Conservation (phyloP, 2,329 filamentous ascomycete species). For the Fusarium sp. region DNA sequence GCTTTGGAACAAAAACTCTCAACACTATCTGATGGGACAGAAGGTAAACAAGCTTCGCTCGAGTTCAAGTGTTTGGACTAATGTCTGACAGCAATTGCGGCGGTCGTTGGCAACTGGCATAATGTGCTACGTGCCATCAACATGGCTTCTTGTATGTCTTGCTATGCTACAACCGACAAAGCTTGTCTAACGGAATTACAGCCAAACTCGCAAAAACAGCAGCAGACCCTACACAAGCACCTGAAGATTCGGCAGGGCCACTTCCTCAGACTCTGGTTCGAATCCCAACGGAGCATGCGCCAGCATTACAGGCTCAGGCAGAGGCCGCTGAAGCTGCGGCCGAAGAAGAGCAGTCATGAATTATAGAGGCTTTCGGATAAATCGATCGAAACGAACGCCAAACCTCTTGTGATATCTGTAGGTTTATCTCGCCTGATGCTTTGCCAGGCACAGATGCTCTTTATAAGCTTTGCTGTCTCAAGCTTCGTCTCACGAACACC, state of each 20-base stretch:
- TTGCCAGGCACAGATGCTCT: background rate
- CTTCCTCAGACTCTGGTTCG: slow-evolving; percentile 85
- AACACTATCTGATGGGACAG: slow-evolving; percentile 83
- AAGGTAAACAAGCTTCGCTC: slow-evolving; percentile 64
- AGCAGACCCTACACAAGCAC: slow-evolving; percentile 51
- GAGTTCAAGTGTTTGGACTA: slow-evolving; percentile 13
- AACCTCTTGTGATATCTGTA: no score
- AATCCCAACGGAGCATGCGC: slow-evolving; percentile 83
- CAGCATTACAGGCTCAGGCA: slow-evolving; percentile 69
- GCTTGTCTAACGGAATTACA: slow-evolving; percentile 48
- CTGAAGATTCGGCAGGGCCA: slow-evolving; percentile 58
- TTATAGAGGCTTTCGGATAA: background rate
- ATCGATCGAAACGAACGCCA: background rate
- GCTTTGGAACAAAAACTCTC: slow-evolving; percentile 80
- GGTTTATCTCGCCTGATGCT: background rate
- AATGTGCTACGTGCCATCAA: slow-evolving; percentile 86
- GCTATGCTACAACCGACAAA: background rate
- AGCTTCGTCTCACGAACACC: background rate
- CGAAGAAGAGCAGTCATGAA: slow-evolving; percentile 52
- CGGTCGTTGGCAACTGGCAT: slow-evolving; percentile 89
- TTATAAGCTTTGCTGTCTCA: background rate
- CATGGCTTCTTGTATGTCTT: slow-evolving; percentile 80
- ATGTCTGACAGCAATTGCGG: slow-evolving; percentile 74
- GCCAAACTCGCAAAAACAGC: slow-evolving; percentile 76
- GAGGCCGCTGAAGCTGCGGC: slow-evolving; percentile 61